Conservation (phyloP, 2,329 filamentous ascomycete genomes). For the Fusarium tuaranense region DNA sequence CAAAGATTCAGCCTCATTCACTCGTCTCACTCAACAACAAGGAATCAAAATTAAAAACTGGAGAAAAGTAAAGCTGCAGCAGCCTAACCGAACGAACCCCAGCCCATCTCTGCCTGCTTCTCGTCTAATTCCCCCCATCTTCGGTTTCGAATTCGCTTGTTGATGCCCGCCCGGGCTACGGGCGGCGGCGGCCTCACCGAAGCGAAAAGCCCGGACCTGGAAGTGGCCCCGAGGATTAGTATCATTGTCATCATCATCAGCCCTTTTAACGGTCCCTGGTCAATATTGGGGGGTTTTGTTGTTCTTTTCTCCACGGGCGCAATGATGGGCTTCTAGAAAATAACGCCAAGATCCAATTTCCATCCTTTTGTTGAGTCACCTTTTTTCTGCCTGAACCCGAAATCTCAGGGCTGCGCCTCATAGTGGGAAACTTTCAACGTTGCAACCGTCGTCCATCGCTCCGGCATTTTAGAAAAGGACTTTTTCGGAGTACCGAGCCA, state of each 20-base stretch:
- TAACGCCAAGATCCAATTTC: not conserved
- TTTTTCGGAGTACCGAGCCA: not conserved
- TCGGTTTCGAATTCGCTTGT: not conserved
- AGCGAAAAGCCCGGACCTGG: slow-evolving; percentile 3
- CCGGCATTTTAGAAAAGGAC: not conserved
- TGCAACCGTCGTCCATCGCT: not conserved
- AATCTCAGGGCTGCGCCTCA: not conserved
- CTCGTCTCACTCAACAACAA: slow-evolving; percentile 9
- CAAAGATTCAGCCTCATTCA: slow-evolving; percentile 28
- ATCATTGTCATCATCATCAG: slow-evolving; percentile 14
- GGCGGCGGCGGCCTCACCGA: slow-evolving; percentile 25
- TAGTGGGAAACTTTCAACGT: not conserved
- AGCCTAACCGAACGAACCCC: not conserved
- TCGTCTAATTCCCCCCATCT: not conserved
- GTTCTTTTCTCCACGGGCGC: not conserved
- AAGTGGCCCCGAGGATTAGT: not conserved
- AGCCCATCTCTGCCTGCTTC: not conserved
- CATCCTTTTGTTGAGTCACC: not conserved
- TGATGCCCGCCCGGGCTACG: not conserved
- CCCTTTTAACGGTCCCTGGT: slow-evolving; percentile 22
- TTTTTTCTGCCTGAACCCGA: not conserved
- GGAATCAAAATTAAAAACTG: not conserved
- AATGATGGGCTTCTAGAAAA: not conserved
- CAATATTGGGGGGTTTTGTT: not conserved
- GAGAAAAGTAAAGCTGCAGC: not conserved